phyloP scores from a whole-genome alignment of 768 basidiomycete genomes.

The Cantharellus anzutake region DNA sequence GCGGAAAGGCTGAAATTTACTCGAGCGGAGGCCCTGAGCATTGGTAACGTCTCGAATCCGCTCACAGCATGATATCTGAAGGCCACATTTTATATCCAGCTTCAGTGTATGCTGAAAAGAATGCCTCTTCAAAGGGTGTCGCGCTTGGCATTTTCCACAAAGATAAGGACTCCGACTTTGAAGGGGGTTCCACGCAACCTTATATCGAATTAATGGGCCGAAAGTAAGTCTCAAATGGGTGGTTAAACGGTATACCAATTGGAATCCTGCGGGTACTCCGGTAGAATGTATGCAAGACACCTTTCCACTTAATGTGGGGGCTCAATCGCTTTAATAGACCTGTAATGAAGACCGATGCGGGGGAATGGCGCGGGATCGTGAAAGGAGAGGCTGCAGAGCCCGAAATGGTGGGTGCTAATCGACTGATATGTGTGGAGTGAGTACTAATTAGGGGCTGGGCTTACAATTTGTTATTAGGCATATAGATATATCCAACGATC shows the following conservation, averaged over 20 bases:
- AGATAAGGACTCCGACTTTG: conserved; percentile 32
- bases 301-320: no score
- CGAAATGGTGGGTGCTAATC: conserved; percentile 18
- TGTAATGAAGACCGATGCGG: conserved; percentile 47
- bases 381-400: conserved; percentile 53
- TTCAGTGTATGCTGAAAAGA: conserved; percentile 86
- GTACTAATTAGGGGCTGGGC: background rate
- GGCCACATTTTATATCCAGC: conserved; percentile 25
- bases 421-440: background rate
- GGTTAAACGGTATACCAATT: no score
- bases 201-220: conserved; percentile 71
- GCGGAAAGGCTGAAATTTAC: conserved; percentile 75
- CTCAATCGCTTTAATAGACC: conserved; percentile 28
- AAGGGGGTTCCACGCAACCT: conserved; percentile 52
- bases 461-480: conserved; percentile 20
- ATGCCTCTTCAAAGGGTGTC: conserved; percentile 69
- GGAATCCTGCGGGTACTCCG: no score
- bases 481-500: conserved; percentile 69
- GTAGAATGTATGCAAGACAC: no score
- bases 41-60: conserved; percentile 32
- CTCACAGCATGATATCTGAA: background rate
- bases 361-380: conserved; percentile 71
- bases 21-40: conserved; percentile 76
- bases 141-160: conserved; percentile 36
- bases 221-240: conserved; percentile 23